Evolutionary conservation across 2,329 filamentous ascomycete genomes (phyloP).

Genomic region (Helotiales sp.): DNA sequence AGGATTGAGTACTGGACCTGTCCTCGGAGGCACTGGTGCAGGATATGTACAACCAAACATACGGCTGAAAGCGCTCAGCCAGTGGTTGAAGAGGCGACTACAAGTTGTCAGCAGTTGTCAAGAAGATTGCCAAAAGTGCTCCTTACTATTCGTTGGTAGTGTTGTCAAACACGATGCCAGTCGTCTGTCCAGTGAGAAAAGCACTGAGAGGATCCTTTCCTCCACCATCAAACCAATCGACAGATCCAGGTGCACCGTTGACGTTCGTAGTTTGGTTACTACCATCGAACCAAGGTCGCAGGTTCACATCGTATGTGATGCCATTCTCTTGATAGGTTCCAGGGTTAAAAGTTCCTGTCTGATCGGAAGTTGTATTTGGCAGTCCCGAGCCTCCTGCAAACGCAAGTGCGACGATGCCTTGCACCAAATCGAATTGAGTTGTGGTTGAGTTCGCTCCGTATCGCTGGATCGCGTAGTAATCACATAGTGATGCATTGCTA

Average conservation of each 20-base stretch:
- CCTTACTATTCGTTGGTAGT: constrained; percentile 35
- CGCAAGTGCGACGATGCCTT: constrained; percentile 34
- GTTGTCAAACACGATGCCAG: constrained; percentile 23
- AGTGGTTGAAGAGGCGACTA: constrained; percentile 35
- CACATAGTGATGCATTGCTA: constrained; percentile 35
- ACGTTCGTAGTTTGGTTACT: constrained; percentile 33
- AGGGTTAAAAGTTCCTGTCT: constrained; percentile 34
- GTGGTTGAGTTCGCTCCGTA: constrained; percentile 30
- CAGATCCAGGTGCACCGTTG: constrained; percentile 28
- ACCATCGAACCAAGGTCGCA: constrained; percentile 36
- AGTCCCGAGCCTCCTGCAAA: constrained; percentile 30
- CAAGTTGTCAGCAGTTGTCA: neutral
- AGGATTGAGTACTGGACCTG: constrained; percentile 21
- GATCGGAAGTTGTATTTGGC: constrained; percentile 16
- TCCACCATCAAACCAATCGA: constrained; percentile 37
- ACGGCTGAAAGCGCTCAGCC: constrained; percentile 32
- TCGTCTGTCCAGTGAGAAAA: constrained; percentile 29
- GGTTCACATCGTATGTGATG: constrained; percentile 23
- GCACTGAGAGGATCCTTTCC: constrained; percentile 27
- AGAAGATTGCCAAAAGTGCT: neutral
- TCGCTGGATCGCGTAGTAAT: constrained; percentile 32
- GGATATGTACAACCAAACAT: constrained; percentile 31
- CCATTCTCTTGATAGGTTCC: constrained; percentile 30
- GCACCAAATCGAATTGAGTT: constrained; percentile 33
- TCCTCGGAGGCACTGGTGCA: constrained; percentile 18